These are phyloP conservation scores for Microbotryomycetes sp. DNA, from an alignment of 1,284 basidiomycete species.

Conservation along the genomic window DNA sequence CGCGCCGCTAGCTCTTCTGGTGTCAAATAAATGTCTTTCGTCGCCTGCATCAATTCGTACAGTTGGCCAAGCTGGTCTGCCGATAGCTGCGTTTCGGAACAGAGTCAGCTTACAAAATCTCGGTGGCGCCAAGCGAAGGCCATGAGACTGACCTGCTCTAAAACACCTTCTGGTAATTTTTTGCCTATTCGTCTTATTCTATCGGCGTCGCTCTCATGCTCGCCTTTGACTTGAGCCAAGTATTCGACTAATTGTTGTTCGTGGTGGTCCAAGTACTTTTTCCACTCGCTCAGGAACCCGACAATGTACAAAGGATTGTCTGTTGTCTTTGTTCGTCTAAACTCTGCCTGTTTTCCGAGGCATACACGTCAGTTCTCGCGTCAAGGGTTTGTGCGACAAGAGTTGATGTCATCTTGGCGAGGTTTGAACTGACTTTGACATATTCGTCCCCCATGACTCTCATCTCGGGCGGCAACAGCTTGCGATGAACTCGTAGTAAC, in stretches of 20 bases:
- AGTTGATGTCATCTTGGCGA: conserved; percentile 36
- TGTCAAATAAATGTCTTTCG: conserved; percentile 50
- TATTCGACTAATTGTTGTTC: conserved; percentile 10
- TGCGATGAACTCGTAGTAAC: conserved; percentile 68
- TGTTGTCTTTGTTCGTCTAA: conserved; percentile 66
- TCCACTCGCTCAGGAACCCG: conserved; percentile 89
- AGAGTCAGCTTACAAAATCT: too few species aligned
- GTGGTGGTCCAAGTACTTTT: conserved; percentile 68
- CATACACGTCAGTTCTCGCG: too few species aligned
- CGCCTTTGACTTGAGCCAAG: conserved; percentile 44
- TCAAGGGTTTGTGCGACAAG: too few species aligned
- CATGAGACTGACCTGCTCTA: conserved; percentile 60
- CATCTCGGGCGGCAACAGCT: conserved; percentile 64
- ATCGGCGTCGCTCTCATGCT: conserved; percentile 45
- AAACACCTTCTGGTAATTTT: conserved; percentile 61
- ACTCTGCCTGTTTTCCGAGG: conserved; percentile 57
- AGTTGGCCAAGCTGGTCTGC: conserved; percentile 82
- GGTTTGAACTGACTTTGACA: conserved; percentile 63
- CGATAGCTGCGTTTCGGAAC: conserved; percentile 58
- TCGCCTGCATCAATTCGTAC: conserved; percentile 83
- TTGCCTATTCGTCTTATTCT: conserved; percentile 47
- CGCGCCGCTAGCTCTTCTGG: conserved; percentile 9
- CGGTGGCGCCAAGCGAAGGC: too few species aligned
- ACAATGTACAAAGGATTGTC: conserved; percentile 83
- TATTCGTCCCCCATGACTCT: conserved; percentile 74